These are phyloP conservation scores for Ottelia alismoides DNA, from an alignment of 106 monocot species.

Conservation along the genomic window DNA sequence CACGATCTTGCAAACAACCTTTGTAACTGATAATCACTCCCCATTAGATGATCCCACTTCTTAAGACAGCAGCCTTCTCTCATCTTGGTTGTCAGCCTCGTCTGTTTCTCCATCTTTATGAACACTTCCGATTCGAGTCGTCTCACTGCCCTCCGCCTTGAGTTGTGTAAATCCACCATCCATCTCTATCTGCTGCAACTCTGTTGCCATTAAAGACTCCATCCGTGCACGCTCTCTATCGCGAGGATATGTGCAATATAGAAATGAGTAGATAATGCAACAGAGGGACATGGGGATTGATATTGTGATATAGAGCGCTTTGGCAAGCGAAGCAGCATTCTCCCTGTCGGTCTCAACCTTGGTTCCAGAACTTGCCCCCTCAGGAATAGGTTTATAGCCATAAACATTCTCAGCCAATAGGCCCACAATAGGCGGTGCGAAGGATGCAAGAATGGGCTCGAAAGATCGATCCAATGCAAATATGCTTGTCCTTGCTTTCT, in stretches of 20 bases:
- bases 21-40: too few species aligned
- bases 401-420: slow-evolving; percentile 44
- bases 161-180: too few species aligned
- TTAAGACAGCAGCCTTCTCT: too few species aligned
- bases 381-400: slow-evolving; percentile 42
- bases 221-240: too few species aligned
- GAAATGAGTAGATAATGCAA: slow-evolving; percentile 60
- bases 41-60: too few species aligned
- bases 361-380: slow-evolving; percentile 2
- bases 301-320: slow-evolving; percentile 68
- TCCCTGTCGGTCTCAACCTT: slow-evolving; percentile 37
- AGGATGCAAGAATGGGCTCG: too few species aligned
- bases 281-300: slow-evolving; percentile 55
- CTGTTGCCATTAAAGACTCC: slow-evolving; percentile 43
- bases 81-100: too few species aligned
- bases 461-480: slow-evolving; percentile 74
- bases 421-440: slow-evolving; percentile 73
- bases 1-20: too few species aligned
- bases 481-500: slow-evolving; percentile 64
- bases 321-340: slow-evolving; percentile 59
- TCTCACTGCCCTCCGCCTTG: too few species aligned
- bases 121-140: too few species aligned
- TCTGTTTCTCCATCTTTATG: too few species aligned
- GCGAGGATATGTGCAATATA: slow-evolving; percentile 66
- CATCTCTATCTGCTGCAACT: slow-evolving; percentile 39